Evolutionary conservation across 2,329 filamentous ascomycete species (phyloP), one percentile per base, ranked within the genome.

Genomic region (Zymoseptoria pseudotritici): DNA sequence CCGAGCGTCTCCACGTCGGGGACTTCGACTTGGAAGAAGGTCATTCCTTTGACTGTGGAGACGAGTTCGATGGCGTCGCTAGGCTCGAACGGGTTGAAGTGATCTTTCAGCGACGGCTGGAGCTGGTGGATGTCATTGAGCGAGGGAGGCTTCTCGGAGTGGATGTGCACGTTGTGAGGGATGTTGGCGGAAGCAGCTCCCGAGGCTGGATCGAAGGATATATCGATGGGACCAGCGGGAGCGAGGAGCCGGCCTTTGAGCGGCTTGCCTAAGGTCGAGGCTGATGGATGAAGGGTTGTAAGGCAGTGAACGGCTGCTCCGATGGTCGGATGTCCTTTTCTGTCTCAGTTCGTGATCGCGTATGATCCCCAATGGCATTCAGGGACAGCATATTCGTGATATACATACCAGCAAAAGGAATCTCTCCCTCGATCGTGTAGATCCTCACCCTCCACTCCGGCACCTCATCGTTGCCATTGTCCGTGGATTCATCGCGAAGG

Each of bases 31-130:
- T 90, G 80, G n/a, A 84, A 74, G 72, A 91, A 91, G 0, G 83
- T 83, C 86, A 92, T 88, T 54, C 89, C 89, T 52, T 83, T 84
- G 42, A 91, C 88, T 53, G 91, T 77, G 51, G 75, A 77, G 10
- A 79, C 75, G 11, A 78, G 65, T 13, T 64, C 70, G 56, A 65
- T 58, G 5, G 51, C 61, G 52, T 66, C 56, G 9, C 58, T 61
- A 36, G 46, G 50, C 36, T 54, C 21, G 2, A 54, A 42, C 3
- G 50, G 31, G 6, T 58, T 58, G 36, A 42, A 42, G 36, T 42
- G 36, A 42, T 17, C 36, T 11, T 59, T 49, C 50, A 80, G 66
- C 13, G 55, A 61, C 11, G 75, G 71, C 61, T 79, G 77, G 21
- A 76, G 56, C 21, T 67, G 63, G 53, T 73, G 70, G n/a, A 73